Evolutionary conservation across 805 yeast genomes (phyloP), one percentile per base, ranked within the genome.

Genomic region (Candida jianshihensis): DNA sequence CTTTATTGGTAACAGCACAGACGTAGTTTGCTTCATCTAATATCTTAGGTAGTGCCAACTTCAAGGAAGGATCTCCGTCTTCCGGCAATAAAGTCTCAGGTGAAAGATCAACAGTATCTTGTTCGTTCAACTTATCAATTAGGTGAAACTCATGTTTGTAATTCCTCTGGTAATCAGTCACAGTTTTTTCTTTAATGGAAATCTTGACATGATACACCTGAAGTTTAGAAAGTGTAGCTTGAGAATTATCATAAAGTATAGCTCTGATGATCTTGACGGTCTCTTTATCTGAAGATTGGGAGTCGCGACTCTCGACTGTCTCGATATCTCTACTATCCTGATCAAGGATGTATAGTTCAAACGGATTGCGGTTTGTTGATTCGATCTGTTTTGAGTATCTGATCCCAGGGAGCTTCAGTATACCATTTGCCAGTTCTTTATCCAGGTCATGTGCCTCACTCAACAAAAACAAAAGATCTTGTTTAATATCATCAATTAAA

Each of bases 401-500:
- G 12, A 62, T 40, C 13, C 62, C 46, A 1, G 60, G 52, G 4
- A 38, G 28, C 29, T 40, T 46, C 20, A 64, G 39, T 4, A 64
- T 43, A n/a, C 67, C 63, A 2, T 31, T 26, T 9, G 38, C 41
- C 19, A 40, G 29, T 12, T 41, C 42, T 6, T 31, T 39, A 10
- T 35, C 30, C 12, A 35, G 41, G 4, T 38, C 42, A 18, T 36
- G 41, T 10, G 29, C 13, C 11, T 11, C 29, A 6, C 40, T 41
- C 9, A 37, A 14, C 2, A 51, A 38, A 41, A 67, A 64, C 22
- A 57, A 43, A 8, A 70, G 51, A 40, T 67, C 73, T 21, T 63
- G 67, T 35, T 71, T 60, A 21, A 82, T 51, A 48, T 82, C 90
- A 52, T 80, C 87, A 17, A 81, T 47, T 16, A 83, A 63, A 37